A percentile compares a stretch with the other conserved stretches of the same genome.
These are phyloP conservation scores for Pseudocercospora eumusae DNA, from an alignment of 2,329 filamentous ascomycete genomes.

Conservation along the genomic window DNA sequence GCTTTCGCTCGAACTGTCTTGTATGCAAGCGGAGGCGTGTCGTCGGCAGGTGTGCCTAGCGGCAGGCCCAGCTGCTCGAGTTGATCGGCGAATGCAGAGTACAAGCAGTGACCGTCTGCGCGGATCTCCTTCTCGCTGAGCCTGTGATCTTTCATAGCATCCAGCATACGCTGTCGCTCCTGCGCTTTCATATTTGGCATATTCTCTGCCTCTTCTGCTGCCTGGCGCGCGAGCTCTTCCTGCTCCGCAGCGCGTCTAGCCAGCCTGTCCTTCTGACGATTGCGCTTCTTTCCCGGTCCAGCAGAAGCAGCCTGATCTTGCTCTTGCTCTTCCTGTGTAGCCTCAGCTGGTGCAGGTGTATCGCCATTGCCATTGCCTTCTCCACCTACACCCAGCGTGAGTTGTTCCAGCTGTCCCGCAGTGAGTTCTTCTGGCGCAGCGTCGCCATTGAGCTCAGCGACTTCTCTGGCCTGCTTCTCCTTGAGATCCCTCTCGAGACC, in stretches of 20 bases:
- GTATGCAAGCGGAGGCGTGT: constrained; percentile 51
- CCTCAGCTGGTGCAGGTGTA: not conserved
- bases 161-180: constrained; percentile 71
- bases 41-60: constrained; percentile 37
- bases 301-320: constrained; percentile 25
- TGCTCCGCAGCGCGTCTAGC: constrained; percentile 86
- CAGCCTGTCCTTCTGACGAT: constrained; percentile 86
- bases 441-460: constrained; percentile 48
- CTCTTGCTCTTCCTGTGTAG: constrained; percentile 5
- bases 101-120: constrained; percentile 93
- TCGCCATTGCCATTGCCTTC: constrained; percentile 12
- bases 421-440: constrained; percentile 17
- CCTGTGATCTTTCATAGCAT: constrained; percentile 62
- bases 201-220: constrained; percentile 71
- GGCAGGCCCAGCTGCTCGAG: constrained; percentile 55
- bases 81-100: constrained; percentile 87
- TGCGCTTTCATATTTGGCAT: constrained; percentile 72
- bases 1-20: constrained; percentile 68
- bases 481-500: constrained; percentile 58
- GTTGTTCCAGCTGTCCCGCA: constrained; percentile 27
- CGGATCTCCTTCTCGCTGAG: constrained; percentile 76
- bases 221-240: constrained; percentile 66
- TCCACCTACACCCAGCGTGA: constrained; percentile 27
- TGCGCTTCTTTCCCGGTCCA: constrained; percentile 66
- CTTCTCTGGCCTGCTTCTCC: constrained; percentile 56